These are phyloP conservation scores for Dissophora ornata DNA, from an alignment of 192 early-diverging fungal species.

Conservation along the genomic window DNA sequence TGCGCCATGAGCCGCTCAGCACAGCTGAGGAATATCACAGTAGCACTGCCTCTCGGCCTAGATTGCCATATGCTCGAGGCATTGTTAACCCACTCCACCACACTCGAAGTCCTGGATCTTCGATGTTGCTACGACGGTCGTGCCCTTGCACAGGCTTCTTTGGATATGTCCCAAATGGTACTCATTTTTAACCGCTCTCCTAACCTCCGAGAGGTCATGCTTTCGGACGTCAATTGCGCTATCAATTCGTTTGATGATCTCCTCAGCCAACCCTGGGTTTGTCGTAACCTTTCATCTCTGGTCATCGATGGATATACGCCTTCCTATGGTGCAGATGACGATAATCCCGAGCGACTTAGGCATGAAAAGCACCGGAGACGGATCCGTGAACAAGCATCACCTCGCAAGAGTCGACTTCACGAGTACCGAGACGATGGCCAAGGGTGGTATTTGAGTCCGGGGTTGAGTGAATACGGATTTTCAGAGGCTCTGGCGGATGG, in stretches of 20 bases:
- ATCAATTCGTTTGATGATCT: no score
- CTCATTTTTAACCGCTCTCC: neutral
- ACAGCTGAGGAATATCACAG: neutral
- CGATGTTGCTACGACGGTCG: neutral
- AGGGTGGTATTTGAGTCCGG: neutral
- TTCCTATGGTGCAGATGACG: neutral
- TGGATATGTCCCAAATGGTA: neutral
- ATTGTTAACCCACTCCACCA: neutral
- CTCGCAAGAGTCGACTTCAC: neutral
- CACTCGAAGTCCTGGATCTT: conserved; percentile 1
- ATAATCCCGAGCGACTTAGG: neutral
- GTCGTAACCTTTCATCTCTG: neutral
- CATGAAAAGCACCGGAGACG: neutral
- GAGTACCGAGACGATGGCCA: neutral
- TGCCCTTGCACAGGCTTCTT: neutral
- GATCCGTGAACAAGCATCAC: neutral
- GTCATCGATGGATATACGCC: neutral
- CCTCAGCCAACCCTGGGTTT: no score
- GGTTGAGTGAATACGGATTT: neutral
- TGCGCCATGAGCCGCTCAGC: neutral
- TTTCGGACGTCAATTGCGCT: no score
- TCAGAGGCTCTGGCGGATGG: neutral
- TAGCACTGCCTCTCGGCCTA: neutral
- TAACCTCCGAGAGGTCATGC: no score
- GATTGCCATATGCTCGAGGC: neutral